Evolutionary conservation across 352 stramenopile species (phyloP).

Genomic region (Globisporangium cederbergense): DNA sequence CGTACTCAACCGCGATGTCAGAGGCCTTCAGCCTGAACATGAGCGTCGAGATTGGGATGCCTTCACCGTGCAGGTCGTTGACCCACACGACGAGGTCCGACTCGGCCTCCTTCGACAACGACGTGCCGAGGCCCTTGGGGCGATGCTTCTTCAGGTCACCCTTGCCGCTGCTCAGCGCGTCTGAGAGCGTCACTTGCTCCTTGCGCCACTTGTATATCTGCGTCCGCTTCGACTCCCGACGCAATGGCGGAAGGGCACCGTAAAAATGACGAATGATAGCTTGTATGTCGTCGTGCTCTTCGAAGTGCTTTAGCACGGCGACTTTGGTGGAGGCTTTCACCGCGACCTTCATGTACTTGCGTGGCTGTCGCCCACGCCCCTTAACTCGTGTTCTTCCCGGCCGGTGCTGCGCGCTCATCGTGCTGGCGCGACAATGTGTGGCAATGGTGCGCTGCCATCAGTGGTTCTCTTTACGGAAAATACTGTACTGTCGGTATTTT

Average conservation of each 20-base stretch:
- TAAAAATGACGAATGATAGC: slow-evolving; percentile 2
- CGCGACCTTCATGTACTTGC: slow-evolving; percentile 1
- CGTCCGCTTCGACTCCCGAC: background rate
- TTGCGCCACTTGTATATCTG: background rate
- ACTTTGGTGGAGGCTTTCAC: background rate
- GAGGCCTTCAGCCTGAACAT: background rate
- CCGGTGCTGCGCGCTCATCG: background rate
- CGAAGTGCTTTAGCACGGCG: slow-evolving; percentile 1
- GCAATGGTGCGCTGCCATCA: background rate
- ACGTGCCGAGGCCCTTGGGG: background rate
- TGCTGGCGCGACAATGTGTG: slow-evolving; percentile 3
- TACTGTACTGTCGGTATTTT: slow-evolving; percentile 2
- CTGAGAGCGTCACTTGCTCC: background rate
- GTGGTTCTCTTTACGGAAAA: background rate
- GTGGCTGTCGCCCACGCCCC: background rate
- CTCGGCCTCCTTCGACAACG: background rate
- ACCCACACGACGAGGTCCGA: background rate
- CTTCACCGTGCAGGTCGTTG: background rate
- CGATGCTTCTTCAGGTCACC: background rate
- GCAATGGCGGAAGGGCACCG: slow-evolving; percentile 1
- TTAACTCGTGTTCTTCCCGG: background rate
- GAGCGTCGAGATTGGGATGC: background rate
- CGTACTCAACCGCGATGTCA: slow-evolving; percentile 2
- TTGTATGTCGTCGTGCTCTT: background rate
- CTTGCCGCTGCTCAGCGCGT: background rate